Evolutionary conservation across 2,329 filamentous ascomycete species (phyloP).

Genomic region (Pseudogymnoascus sp.): DNA sequence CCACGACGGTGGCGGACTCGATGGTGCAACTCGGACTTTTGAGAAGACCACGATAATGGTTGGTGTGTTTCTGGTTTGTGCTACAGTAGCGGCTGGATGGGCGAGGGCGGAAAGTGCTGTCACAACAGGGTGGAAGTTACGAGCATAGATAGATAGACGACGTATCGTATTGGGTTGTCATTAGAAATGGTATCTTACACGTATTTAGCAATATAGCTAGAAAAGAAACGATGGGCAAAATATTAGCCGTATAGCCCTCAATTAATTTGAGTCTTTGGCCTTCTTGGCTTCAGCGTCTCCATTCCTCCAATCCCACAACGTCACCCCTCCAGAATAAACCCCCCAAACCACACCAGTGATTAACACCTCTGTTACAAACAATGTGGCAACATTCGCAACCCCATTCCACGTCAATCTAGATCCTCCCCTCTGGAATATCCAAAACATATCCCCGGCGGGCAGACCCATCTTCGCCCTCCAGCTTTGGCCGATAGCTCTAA

Average conservation of each 20-base stretch:
- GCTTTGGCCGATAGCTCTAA: constrained; percentile 21
- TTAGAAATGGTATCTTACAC: background rate
- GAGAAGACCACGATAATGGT: constrained; percentile 8
- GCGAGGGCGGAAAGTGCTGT: constrained; percentile 5
- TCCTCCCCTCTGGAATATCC: background rate
- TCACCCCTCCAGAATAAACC: background rate
- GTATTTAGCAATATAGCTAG: background rate
- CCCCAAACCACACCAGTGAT: constrained; percentile 6
- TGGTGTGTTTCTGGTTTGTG: constrained; percentile 5
- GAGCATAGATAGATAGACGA: background rate
- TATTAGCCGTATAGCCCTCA: background rate
- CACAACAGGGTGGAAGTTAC: constrained; percentile 2
- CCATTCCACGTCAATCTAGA: background rate
- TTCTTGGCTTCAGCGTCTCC: background rate
- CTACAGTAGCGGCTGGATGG: constrained; percentile 6
- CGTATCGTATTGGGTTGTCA: background rate
- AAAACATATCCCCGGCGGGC: background rate
- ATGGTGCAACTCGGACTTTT: constrained; percentile 27
- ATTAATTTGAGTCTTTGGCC: background rate
- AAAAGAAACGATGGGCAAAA: background rate
- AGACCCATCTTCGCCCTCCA: background rate
- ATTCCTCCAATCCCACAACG: background rate
- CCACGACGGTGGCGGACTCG: constrained; percentile 39
- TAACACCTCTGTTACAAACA: background rate
- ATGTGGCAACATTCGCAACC: background rate